A percentile compares a stretch with the other conserved stretches of the same genome.
Evolutionary conservation across 441 rosid species (phyloP).

Genomic region (Erysimum cheiri): DNA sequence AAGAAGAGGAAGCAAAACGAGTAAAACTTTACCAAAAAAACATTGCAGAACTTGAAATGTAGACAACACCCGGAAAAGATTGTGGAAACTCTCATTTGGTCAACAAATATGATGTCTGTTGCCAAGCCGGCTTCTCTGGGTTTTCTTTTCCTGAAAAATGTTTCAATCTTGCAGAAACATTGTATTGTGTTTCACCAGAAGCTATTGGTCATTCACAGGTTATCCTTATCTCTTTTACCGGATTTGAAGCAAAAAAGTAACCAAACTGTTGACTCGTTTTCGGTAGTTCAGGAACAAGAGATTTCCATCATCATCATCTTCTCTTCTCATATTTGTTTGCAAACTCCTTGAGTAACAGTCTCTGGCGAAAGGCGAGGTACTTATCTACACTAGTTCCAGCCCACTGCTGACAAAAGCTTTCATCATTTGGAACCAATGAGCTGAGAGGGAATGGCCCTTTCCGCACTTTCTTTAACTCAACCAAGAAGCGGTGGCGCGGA

Average conservation of each 20-base stretch:
- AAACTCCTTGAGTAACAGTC: slow-evolving; percentile 66
- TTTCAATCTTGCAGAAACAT: slow-evolving; percentile 29
- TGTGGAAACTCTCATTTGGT: slow-evolving; percentile 20
- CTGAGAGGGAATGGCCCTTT: slow-evolving; percentile 95
- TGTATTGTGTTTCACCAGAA: slow-evolving; percentile 9
- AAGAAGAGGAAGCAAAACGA: slow-evolving; percentile 15
- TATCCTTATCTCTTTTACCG: slow-evolving; percentile 28
- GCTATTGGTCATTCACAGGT: slow-evolving; percentile 26
- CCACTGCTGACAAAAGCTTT: slow-evolving; percentile 88
- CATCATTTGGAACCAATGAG: slow-evolving; percentile 86
- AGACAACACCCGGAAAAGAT: slow-evolving; percentile 12
- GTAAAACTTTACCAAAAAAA: slow-evolving; percentile 31
- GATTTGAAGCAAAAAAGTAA: slow-evolving; percentile 23
- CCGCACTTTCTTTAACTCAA: slow-evolving; percentile 85
- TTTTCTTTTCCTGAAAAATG: slow-evolving; percentile 20
- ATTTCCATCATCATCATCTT: slow-evolving; percentile 40
- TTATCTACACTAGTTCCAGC: slow-evolving; percentile 86
- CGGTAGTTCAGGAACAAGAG: slow-evolving; percentile 21
- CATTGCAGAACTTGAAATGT: slow-evolving; percentile 26
- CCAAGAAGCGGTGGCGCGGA: slow-evolving; percentile 92
- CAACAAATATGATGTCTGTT: slow-evolving; percentile 25
- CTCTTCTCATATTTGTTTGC: slow-evolving; percentile 72
- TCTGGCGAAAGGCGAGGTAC: slow-evolving; percentile 85
- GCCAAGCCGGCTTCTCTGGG: slow-evolving; percentile 12
- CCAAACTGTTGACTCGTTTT: slow-evolving; percentile 8